Conservation (phyloP, 352 stramenopile genomes). For the Phytophthora brassicae region DNA sequence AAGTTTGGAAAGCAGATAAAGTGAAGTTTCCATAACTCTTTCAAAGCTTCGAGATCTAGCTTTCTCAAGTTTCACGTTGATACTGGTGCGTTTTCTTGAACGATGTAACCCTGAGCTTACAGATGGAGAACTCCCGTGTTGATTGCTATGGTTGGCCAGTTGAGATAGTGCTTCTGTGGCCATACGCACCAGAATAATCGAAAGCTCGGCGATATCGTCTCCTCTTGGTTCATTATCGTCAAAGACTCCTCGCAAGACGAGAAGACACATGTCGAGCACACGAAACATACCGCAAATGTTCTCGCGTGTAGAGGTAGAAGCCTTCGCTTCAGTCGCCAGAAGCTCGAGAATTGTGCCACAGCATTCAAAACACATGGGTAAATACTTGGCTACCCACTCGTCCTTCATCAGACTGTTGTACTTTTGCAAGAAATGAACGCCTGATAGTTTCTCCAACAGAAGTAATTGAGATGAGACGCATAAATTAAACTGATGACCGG, state of each 20-base stretch:
- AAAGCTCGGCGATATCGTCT: conserved; percentile 35
- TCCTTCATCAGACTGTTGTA: conserved; percentile 50
- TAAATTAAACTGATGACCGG: conserved; percentile 45
- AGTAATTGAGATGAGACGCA: conserved; percentile 41
- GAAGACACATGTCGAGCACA: conserved; percentile 58
- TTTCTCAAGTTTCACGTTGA: conserved; percentile 17
- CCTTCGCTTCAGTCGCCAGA: conserved; percentile 24
- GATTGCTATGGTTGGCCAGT: conserved; percentile 28
- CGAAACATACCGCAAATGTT: conserved; percentile 45
- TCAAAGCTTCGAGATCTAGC: conserved; percentile 12
- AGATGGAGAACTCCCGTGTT: background rate
- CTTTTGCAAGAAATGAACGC: conserved; percentile 42
- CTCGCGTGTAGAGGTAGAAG: conserved; percentile 6
- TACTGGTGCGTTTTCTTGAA: conserved; percentile 4
- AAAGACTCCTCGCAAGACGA: conserved; percentile 56
- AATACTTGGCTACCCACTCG: conserved; percentile 59
- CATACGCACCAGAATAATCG: conserved; percentile 57
- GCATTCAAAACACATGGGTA: conserved; percentile 69
- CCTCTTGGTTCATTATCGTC: conserved; percentile 49
- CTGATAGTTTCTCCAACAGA: conserved; percentile 47
- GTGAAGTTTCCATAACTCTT: conserved; percentile 28
- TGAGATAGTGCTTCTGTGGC: conserved; percentile 54
- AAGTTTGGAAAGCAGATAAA: conserved; percentile 48
- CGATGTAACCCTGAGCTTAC: background rate
- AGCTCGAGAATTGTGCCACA: conserved; percentile 66